Conservation (phyloP, 2,329 filamentous ascomycete genomes). For the Cladorrhinum sp. region DNA sequence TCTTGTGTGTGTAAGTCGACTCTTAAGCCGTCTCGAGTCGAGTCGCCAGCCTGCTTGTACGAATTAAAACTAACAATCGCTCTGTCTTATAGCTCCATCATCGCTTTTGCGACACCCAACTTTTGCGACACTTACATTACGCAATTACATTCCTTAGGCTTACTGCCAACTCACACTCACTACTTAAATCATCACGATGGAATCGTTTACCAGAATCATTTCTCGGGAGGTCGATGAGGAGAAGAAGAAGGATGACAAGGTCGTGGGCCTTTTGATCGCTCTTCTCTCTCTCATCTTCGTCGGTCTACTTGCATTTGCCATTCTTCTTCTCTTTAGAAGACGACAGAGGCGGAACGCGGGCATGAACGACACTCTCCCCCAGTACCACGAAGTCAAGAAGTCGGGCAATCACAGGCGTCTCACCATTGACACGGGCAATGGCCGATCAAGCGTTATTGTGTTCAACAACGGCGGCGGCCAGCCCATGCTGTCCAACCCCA, state of each 20-base stretch:
- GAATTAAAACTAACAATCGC: constrained; percentile 12
- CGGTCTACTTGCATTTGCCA: constrained; percentile 63
- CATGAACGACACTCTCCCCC: constrained; percentile 58
- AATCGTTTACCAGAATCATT: constrained; percentile 38
- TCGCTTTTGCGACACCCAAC: constrained; percentile 3
- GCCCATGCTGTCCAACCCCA: constrained; percentile 72
- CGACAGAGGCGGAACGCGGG: constrained; percentile 48
- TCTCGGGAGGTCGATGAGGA: constrained; percentile 45
- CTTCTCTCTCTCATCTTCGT: constrained; percentile 76
- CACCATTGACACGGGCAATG: constrained; percentile 56
- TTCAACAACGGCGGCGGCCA: constrained; percentile 70
- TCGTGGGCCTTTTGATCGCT: constrained; percentile 74
- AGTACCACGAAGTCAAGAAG: constrained; percentile 55
- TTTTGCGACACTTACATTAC: constrained; percentile 1
- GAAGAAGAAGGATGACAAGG: constrained; percentile 39
- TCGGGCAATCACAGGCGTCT: constrained; percentile 53
- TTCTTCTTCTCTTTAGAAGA: constrained; percentile 71
- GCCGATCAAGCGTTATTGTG: constrained; percentile 68
- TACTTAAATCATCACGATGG: constrained; percentile 30
- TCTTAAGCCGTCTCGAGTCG: neutral
- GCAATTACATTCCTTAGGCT: constrained; percentile 19
- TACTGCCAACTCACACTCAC: constrained; percentile 16
- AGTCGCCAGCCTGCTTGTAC: neutral
- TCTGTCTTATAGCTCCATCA: constrained; percentile 12
- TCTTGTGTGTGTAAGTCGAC: constrained; percentile 20